These are phyloP conservation scores for Betula pendula DNA, from an alignment of 306 rosid species.

Conservation along the genomic window DNA sequence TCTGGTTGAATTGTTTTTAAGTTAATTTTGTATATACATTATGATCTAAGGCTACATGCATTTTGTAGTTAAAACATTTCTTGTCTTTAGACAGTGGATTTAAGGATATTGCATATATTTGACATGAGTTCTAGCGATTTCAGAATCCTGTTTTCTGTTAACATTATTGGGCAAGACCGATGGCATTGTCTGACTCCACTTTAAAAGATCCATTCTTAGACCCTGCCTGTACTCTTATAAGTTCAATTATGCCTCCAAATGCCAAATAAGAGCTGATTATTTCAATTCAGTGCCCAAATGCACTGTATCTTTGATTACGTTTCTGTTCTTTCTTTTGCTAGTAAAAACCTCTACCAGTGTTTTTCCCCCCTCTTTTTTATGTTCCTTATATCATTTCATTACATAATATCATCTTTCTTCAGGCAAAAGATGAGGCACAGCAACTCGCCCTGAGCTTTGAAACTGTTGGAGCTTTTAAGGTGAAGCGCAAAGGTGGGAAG, in stretches of 20 bases:
- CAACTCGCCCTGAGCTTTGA: conserved; percentile 86
- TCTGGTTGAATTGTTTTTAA: not conserved
- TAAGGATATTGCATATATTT: not conserved
- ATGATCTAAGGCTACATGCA: not conserved
- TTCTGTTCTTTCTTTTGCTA: not conserved
- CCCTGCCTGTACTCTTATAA: not conserved
- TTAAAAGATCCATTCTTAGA: not conserved
- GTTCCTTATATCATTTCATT: not conserved
- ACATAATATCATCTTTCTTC: conserved; percentile 13
- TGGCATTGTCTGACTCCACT: not conserved
- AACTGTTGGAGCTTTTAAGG: conserved; percentile 92
- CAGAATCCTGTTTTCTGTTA: conserved; percentile 1
- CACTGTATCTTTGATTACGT: not conserved
- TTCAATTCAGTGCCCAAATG: not conserved
- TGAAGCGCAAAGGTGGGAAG: conserved; percentile 95
- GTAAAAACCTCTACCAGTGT: not conserved
- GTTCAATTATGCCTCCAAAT: not conserved
- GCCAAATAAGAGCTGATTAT: not conserved
- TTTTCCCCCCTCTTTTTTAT: not conserved
- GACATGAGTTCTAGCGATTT: not conserved
- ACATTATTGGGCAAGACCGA: conserved; percentile 10
- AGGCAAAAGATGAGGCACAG: conserved; percentile 95
- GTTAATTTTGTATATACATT: not conserved
- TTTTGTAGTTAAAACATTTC: not conserved
- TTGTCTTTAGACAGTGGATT: not conserved